Evolutionary conservation across 805 yeast species (phyloP), one percentile per base, ranked within the genome.

Genomic region (Starmera pachycereana): DNA sequence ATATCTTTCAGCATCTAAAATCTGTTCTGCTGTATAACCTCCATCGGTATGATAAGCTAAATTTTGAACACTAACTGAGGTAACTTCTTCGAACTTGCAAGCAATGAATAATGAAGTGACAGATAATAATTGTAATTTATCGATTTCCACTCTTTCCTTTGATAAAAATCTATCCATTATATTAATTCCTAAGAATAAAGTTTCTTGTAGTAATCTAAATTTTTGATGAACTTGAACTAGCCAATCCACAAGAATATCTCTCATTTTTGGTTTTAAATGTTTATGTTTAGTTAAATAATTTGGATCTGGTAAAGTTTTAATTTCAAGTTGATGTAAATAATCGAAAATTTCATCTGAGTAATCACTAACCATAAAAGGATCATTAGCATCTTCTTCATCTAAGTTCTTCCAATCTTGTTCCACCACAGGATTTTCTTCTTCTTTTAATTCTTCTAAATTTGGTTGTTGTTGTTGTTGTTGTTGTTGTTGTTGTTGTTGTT

Each of bases 71-170:
- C 90, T 79, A 19, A 96, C 96, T 4, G 89, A 76, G 54, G 81
- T 83, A 36, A 88, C 95, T 64, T 88, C 97, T 65, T 88, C 96
- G 58, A 85, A 87, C 62, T 88, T 88, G n/a, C 96, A 88, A 34
- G 96, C 95, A 49, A 87, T 82, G 62, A 88, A 85, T 44, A 88
- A 61, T 19, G 90, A 75, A 3, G 95, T 86, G 0, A 94, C 82
- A 10, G 96, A 96, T 34, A 87, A 74, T 44, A 88, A 68, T 65
- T 88, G 97, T 38, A 88, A 62, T 60, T 84, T 76, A 56, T 82
- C 87, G 41, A 88, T 76, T 52, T 82, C 87, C 22, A 85, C 90
- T 34, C 74, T 68, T 55, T 83, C 90, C 42, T 72, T 68, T 11
- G 87, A 76, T 69, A 89, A 74, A 60, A 84, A 88, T 47, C 96